Evolutionary conservation across 2,329 filamentous ascomycete genomes (phyloP).

Genomic region (Pezicula neosporulosa): DNA sequence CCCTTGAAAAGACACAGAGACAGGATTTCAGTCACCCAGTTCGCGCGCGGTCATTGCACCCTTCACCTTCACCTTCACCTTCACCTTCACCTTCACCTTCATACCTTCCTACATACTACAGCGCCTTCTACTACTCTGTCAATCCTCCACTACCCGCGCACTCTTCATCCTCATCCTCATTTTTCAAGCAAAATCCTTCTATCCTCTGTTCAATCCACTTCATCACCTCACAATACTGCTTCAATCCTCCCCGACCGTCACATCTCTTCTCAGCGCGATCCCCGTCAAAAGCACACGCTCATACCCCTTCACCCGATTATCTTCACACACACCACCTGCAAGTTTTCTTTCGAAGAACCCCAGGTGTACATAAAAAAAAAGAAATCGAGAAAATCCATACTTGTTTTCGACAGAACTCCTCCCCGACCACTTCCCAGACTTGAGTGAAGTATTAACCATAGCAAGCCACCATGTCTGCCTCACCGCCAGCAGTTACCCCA

Average conservation of each 20-base stretch:
- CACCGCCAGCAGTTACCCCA: conserved; percentile 53
- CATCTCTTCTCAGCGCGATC: conserved; percentile 28
- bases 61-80: conserved; percentile 9
- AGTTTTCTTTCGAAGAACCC: conserved; percentile 86
- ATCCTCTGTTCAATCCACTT: conserved; percentile 24
- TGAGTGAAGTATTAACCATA: conserved; percentile 35
- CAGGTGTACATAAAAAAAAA: conserved; percentile 75
- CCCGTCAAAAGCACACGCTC: conserved; percentile 29
- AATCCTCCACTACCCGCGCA: neutral
- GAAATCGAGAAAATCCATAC: conserved; percentile 44
- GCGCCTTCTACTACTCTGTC: neutral
- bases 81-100: conserved; percentile 17
- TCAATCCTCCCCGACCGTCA: conserved; percentile 25
- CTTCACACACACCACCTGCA: conserved; percentile 64
- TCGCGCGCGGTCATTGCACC: conserved; percentile 23
- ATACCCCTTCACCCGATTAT: conserved; percentile 26
- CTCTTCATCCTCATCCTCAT: conserved; percentile 1
- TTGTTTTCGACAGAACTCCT: conserved; percentile 41
- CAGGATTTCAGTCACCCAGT: conserved; percentile 20
- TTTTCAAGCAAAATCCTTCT: conserved; percentile 14
- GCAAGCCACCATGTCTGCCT: conserved; percentile 68
- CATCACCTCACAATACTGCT: conserved; percentile 32
- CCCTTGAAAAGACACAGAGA: neutral
- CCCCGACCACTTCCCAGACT: conserved; percentile 36
- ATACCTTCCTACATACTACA: neutral